Percentiles rank a stretch among this genome's conserved stretches.
These are phyloP conservation scores for Ophiostoma tasmaniense DNA, from an alignment of 2,329 filamentous ascomycete species.

Conservation along the genomic window DNA sequence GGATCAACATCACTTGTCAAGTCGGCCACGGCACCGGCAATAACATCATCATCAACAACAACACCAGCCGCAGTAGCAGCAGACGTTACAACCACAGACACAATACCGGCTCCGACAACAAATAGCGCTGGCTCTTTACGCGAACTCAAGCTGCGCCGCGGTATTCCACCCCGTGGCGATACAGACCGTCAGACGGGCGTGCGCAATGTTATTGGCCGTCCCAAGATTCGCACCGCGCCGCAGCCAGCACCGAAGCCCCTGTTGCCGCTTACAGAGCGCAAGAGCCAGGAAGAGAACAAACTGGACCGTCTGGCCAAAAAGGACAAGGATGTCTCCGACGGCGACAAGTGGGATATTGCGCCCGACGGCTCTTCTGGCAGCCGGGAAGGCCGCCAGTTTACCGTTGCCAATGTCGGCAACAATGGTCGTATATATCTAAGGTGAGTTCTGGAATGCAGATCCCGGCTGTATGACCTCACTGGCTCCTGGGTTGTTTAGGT, in stretches of 20 bases:
- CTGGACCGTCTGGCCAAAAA: constrained; percentile 36
- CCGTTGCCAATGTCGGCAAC: constrained; percentile 73
- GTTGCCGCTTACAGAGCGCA: constrained; percentile 40
- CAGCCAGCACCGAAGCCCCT: constrained; percentile 31
- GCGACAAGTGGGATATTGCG: constrained; percentile 47
- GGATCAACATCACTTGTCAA: neutral
- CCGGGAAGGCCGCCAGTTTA: constrained; percentile 63
- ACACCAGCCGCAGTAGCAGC: neutral
- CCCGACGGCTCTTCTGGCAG: constrained; percentile 53
- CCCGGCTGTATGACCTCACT: neutral
- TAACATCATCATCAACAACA: neutral
- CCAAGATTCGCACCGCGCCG: constrained; percentile 25
- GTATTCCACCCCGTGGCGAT: constrained; percentile 3
- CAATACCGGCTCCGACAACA: neutral
- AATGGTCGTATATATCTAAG: constrained; percentile 76
- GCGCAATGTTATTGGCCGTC: constrained; percentile 20
- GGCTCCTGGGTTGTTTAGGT: too few relatives aligned
- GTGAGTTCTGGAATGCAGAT: constrained; percentile 35
- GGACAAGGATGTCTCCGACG: constrained; percentile 50
- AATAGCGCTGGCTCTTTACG: constrained; percentile 15
- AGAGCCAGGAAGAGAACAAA: constrained; percentile 34
- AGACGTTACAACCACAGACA: neutral
- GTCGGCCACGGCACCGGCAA: neutral
- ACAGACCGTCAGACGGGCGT: constrained; percentile 14
- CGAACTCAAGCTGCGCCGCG: constrained; percentile 18